Percentiles rank a stretch among this genome's conserved stretches.
These are phyloP conservation scores for Hymenoscyphus fructigenus DNA, from an alignment of 2,329 filamentous ascomycete genomes.

Conservation along the genomic window DNA sequence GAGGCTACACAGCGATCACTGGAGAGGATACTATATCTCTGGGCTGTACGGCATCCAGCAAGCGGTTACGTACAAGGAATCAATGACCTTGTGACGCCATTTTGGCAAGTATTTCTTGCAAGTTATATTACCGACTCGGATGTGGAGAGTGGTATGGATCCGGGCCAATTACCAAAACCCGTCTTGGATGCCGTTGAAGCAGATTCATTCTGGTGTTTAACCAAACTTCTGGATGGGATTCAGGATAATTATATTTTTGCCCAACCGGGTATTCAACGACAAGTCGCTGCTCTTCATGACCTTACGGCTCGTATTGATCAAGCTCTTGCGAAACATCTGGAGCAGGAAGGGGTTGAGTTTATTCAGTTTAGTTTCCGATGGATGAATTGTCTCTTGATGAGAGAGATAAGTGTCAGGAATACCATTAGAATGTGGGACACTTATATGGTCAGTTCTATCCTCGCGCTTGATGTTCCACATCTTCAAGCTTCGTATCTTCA, in stretches of 20 bases:
- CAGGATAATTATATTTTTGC: constrained; percentile 99
- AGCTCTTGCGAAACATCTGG: constrained; percentile 80
- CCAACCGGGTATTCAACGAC: constrained; percentile 92
- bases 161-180: constrained; percentile 83
- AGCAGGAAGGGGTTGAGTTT: constrained; percentile 90
- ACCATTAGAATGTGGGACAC: constrained; percentile 99
- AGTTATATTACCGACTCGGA: constrained; percentile 93
- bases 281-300: constrained; percentile 85
- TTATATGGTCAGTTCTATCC: constrained; percentile 87
- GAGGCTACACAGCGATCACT: constrained; percentile 93
- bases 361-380: constrained; percentile 99
- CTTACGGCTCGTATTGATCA: constrained; percentile 88
- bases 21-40: constrained; percentile 93
- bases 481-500: not conserved
- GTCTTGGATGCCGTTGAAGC: constrained; percentile 97
- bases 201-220: constrained; percentile 97
- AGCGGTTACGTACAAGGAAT: constrained; percentile 98
- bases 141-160: constrained; percentile 94
- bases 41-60: constrained; percentile 95
- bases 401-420: constrained; percentile 93
- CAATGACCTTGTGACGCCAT: constrained; percentile 95
- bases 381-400: constrained; percentile 99
- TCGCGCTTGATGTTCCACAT: too few species aligned
- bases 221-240: constrained; percentile 96
- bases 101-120: constrained; percentile 96